Evolutionary conservation across 495 filamentous ascomycete species (phyloP).

Genomic region (Penicillium mononematosum): DNA sequence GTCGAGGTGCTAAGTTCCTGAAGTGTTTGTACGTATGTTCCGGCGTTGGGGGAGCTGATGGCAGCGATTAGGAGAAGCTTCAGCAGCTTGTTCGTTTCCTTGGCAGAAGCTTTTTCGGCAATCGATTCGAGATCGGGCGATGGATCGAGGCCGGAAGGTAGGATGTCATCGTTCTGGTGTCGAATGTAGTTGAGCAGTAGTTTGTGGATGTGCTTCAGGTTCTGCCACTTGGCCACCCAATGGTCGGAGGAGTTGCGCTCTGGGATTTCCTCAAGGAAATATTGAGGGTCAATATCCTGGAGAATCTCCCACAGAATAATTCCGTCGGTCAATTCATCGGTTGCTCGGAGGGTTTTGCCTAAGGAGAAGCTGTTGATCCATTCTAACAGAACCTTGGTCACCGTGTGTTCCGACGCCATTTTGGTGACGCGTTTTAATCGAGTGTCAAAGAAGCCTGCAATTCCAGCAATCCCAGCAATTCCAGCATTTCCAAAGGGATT

Average conservation of each 20-base stretch:
- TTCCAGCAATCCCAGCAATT: neutral
- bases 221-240: slow-evolving; percentile 54
- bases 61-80: slow-evolving; percentile 63
- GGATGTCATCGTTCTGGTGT: slow-evolving; percentile 49
- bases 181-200: slow-evolving; percentile 64
- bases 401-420: slow-evolving; percentile 47
- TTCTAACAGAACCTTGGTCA: slow-evolving; percentile 54
- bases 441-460: slow-evolving; percentile 14
- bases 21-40: slow-evolving; percentile 55
- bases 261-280: slow-evolving; percentile 63
- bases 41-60: slow-evolving; percentile 55
- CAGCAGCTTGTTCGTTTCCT: slow-evolving; percentile 56
- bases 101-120: slow-evolving; percentile 45
- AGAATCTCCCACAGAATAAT: slow-evolving; percentile 68
- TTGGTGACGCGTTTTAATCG: slow-evolving; percentile 19
- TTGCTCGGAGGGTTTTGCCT: slow-evolving; percentile 42
- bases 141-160: slow-evolving; percentile 50
- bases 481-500: slow-evolving; percentile 20
- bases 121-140: slow-evolving; percentile 59
- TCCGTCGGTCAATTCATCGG: slow-evolving; percentile 73
- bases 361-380: slow-evolving; percentile 58
- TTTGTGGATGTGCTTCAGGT: slow-evolving; percentile 68
- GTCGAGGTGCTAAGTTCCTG: slow-evolving; percentile 45
- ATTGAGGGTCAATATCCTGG: slow-evolving; percentile 64
- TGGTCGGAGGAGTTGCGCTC: slow-evolving; percentile 52